Conservation (phyloP, 2,329 filamentous ascomycete genomes). For the Exophiala sp. region DNA sequence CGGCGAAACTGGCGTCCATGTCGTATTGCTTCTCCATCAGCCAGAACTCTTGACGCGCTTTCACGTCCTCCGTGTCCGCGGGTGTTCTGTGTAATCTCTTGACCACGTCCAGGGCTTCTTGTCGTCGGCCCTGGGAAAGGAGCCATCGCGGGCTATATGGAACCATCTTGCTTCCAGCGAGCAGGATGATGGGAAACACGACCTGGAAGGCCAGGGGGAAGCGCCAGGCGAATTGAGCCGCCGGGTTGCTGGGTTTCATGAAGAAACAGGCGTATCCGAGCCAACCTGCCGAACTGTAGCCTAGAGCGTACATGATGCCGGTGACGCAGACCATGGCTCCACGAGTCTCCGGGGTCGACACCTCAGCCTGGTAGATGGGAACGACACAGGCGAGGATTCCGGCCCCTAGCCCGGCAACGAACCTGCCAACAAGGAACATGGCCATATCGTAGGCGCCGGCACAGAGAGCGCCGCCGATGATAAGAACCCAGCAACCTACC, state of each 20-base stretch:
- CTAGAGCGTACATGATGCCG: constrained; percentile 24
- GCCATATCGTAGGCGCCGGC: constrained; percentile 36
- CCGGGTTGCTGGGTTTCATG: constrained; percentile 46
- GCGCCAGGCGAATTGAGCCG: constrained; percentile 32
- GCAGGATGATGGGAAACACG: constrained; percentile 30
- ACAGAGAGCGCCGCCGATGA: constrained; percentile 35
- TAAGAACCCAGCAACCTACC: constrained; percentile 19
- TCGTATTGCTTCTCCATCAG: constrained; percentile 43
- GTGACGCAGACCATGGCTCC: constrained; percentile 26
- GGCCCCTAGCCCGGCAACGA: constrained; percentile 42
- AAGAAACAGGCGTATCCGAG: constrained; percentile 26
- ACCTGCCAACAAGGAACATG: constrained; percentile 23
- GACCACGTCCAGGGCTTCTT: constrained; percentile 35
- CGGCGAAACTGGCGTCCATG: constrained; percentile 30
- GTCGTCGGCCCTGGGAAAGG: constrained; percentile 36
- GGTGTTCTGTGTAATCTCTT: constrained; percentile 32
- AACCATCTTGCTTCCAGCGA: constrained; percentile 31
- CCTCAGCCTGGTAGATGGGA: constrained; percentile 25
- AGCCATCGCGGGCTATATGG: constrained; percentile 35
- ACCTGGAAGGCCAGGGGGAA: constrained; percentile 36
- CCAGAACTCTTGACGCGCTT: constrained; percentile 40
- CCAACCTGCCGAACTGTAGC: constrained; percentile 27
- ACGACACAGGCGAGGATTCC: constrained; percentile 39
- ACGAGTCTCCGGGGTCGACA: constrained; percentile 25
- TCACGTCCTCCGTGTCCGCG: constrained; percentile 33